These are phyloP conservation scores for Furcasterigmium sp. DNA, from an alignment of 2,329 filamentous ascomycete genomes.

Conservation along the genomic window DNA sequence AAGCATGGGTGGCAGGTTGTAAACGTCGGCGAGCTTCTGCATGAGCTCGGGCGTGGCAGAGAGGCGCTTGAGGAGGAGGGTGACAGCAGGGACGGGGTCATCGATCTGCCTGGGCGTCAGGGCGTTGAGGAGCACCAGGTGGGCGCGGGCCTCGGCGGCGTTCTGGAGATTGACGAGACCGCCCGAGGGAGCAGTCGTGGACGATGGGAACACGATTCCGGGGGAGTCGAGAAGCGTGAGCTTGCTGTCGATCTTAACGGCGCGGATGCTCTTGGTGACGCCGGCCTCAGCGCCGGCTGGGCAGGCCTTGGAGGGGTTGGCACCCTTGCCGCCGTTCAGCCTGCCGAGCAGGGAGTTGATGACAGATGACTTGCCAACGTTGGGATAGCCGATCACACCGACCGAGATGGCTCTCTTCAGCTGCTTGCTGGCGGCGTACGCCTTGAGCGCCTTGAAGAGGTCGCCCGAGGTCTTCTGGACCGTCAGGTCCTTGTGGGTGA, in stretches of 20 bases:
- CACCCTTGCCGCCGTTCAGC: slow-evolving; percentile 60
- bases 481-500: slow-evolving; percentile 86
- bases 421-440: slow-evolving; percentile 76
- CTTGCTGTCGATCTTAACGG: slow-evolving; percentile 93
- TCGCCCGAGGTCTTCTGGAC: slow-evolving; percentile 80
- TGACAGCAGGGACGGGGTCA: slow-evolving; percentile 84
- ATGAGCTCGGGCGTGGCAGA: slow-evolving; percentile 69
- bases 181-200: slow-evolving; percentile 31
- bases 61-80: slow-evolving; percentile 75
- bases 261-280: slow-evolving; percentile 80
- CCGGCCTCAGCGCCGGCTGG: slow-evolving; percentile 88
- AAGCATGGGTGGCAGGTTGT: slow-evolving; percentile 77
- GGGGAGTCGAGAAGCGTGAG: slow-evolving; percentile 90
- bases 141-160: slow-evolving; percentile 69
- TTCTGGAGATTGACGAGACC: slow-evolving; percentile 50
- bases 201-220: slow-evolving; percentile 86
- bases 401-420: slow-evolving; percentile 87
- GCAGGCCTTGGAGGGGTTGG: slow-evolving; percentile 58
- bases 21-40: slow-evolving; percentile 74
- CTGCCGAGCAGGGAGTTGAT: slow-evolving; percentile 87
- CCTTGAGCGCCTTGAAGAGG: slow-evolving; percentile 85
- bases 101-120: slow-evolving; percentile 91
- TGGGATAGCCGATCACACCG: slow-evolving; percentile 91
- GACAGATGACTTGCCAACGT: slow-evolving; percentile 93
- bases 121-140: slow-evolving; percentile 83